Conservation (phyloP, 1,284 basidiomycete genomes). For the Austroboletus niveus region DNA sequence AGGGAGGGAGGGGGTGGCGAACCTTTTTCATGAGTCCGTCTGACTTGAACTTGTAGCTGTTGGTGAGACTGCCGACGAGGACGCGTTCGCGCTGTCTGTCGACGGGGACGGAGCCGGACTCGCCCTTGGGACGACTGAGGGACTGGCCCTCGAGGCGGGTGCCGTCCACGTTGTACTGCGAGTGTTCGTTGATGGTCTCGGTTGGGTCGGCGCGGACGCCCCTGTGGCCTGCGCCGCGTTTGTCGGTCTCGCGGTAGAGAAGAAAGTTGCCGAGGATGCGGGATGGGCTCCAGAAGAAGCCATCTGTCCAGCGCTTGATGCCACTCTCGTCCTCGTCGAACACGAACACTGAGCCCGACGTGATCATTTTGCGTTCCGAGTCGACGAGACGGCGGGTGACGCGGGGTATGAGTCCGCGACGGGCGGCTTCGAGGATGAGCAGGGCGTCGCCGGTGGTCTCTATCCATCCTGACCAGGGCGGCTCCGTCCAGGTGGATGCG, state of each 20-base stretch:
- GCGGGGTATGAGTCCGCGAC: conserved; percentile 85
- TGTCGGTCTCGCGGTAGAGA: conserved; percentile 91
- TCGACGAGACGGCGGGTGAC: conserved; percentile 94
- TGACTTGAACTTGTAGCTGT: conserved; percentile 87
- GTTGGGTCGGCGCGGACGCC: conserved; percentile 43
- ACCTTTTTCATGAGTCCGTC: conserved; percentile 95
- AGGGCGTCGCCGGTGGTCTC: conserved; percentile 94
- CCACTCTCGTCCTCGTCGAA: conserved; percentile 98
- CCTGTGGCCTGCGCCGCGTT: conserved; percentile 63
- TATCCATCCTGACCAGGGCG: conserved; percentile 91
- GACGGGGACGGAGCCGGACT: conserved; percentile 44
- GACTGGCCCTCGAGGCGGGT: conserved; percentile 42
- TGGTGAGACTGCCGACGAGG: conserved; percentile 86
- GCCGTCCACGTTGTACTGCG: conserved; percentile 32
- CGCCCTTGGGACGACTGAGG: conserved; percentile 63
- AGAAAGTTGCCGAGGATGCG: conserved; percentile 93
- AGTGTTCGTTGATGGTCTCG: conserved; percentile 34
- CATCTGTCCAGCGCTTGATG: conserved; percentile 99
- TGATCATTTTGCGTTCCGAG: conserved; percentile 89
- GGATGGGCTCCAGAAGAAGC: conserved; percentile 88
- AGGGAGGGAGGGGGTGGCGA: conserved; percentile 26
- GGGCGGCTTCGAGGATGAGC: conserved; percentile 92
- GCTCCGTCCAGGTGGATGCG: conserved; percentile 64
- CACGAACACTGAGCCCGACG: conserved; percentile 93
- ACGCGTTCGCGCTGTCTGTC: conserved; percentile 76